These are phyloP conservation scores for Fusarium dimerum DNA, from an alignment of 2,329 filamentous ascomycete species.

Conservation along the genomic window DNA sequence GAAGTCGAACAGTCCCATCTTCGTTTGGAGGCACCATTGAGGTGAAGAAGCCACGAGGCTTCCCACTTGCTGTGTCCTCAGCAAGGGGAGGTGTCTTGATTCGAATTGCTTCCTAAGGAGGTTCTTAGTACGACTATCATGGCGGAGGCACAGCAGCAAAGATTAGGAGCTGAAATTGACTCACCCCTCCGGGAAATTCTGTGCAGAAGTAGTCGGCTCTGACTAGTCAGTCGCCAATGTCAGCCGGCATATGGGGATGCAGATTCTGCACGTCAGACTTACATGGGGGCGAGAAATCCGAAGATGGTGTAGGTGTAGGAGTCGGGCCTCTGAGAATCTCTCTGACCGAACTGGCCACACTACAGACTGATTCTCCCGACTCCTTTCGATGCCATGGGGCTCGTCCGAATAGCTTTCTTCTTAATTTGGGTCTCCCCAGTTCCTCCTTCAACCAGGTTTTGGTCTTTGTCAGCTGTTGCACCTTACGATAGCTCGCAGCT, in stretches of 20 bases:
- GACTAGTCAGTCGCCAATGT: conserved; percentile 11
- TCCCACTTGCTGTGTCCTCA: conserved; percentile 39
- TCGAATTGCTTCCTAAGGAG: conserved; percentile 48
- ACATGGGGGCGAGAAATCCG: neutral
- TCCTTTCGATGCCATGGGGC: conserved; percentile 43
- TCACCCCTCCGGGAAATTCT: conserved; percentile 38
- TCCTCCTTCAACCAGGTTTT: conserved; percentile 37
- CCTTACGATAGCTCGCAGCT: conserved; percentile 14
- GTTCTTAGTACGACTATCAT: conserved; percentile 5
- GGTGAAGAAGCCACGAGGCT: conserved; percentile 45
- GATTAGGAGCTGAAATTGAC: too few relatives aligned
- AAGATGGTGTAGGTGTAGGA: conserved; percentile 32
- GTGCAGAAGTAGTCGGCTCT: conserved; percentile 7
- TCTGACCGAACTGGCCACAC: conserved; percentile 43
- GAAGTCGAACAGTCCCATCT: neutral
- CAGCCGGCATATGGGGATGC: conserved; percentile 11
- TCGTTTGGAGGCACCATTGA: conserved; percentile 36
- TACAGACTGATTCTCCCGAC: conserved; percentile 40
- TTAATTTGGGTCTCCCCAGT: conserved; percentile 25
- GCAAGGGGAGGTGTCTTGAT: conserved; percentile 48
- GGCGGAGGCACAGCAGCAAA: neutral
- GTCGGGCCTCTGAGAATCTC: conserved; percentile 41
- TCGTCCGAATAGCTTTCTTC: conserved; percentile 42
- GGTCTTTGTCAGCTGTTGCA: conserved; percentile 23
- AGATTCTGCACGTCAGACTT: conserved; percentile 2